Percentiles rank a stretch among this genome's conserved stretches.
Evolutionary conservation across 345 rosid species (phyloP).

Genomic region (Cardamine occulta): DNA sequence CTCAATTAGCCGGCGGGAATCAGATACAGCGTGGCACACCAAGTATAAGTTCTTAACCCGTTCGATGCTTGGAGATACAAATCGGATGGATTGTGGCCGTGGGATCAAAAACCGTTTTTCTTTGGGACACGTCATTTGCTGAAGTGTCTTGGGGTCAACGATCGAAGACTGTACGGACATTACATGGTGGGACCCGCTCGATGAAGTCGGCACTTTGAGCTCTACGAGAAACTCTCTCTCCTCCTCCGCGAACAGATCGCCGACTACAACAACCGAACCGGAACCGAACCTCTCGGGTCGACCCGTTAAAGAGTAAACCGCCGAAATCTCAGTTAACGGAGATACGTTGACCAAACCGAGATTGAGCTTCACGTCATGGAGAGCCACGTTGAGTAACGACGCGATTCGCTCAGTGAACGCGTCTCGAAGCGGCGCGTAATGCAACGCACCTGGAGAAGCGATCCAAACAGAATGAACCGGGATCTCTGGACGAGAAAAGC

Average conservation of each 20-base stretch:
- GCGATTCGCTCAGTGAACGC: slow-evolving; percentile 54
- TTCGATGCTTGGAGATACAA: slow-evolving; percentile 48
- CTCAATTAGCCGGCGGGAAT: slow-evolving; percentile 63
- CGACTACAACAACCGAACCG: slow-evolving; percentile 52
- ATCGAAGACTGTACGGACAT: slow-evolving; percentile 68
- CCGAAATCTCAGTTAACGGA: slow-evolving; percentile 59
- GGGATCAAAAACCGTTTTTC: slow-evolving; percentile 61
- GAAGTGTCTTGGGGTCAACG: slow-evolving; percentile 55
- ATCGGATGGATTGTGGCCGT: slow-evolving; percentile 55
- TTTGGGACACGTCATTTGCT: slow-evolving; percentile 48
- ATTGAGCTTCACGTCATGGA: slow-evolving; percentile 62
- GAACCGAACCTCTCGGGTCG: slow-evolving; percentile 51
- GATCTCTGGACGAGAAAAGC: slow-evolving; percentile 53
- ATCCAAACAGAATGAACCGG: slow-evolving; percentile 70
- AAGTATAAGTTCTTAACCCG: slow-evolving; percentile 71
- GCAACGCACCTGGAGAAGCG: slow-evolving; percentile 37
- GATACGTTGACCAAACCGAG: slow-evolving; percentile 68
- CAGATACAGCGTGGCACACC: slow-evolving; percentile 71
- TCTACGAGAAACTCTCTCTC: slow-evolving; percentile 79
- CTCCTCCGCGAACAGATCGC: slow-evolving; percentile 72
- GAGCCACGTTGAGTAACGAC: slow-evolving; percentile 53
- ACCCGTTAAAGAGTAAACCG: slow-evolving; percentile 61
- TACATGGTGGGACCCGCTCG: slow-evolving; percentile 57
- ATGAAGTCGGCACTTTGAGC: slow-evolving; percentile 54
- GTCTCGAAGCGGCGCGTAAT: slow-evolving; percentile 52